phyloP scores from a whole-genome alignment of 1,284 basidiomycete species.

The Rhodotorula glutinis region DNA sequence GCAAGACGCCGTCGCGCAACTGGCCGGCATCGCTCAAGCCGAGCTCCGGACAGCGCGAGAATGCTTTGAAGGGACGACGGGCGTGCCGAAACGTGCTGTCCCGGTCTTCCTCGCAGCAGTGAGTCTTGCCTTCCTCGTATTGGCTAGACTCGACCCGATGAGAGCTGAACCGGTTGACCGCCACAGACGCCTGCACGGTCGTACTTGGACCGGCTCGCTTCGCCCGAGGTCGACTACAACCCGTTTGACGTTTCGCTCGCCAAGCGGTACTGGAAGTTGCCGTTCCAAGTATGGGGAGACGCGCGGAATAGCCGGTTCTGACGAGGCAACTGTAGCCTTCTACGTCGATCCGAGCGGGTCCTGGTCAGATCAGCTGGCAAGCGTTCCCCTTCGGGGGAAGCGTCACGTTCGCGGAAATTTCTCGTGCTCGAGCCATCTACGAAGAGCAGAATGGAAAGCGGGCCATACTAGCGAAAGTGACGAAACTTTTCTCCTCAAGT shows the following conservation, averaged over 20 bases:
- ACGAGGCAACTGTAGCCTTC: not conserved
- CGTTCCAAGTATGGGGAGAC: slow-evolving; percentile 75
- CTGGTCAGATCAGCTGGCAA: too few species aligned
- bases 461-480: too few species aligned
- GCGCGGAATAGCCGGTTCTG: slow-evolving; percentile 25
- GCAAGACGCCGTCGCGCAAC: slow-evolving; percentile 35
- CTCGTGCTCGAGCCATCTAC: too few species aligned
- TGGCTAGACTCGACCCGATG: too few species aligned
- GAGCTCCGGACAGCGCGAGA: slow-evolving; percentile 34
- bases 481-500: too few species aligned
- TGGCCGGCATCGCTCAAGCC: slow-evolving; percentile 39
- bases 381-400: too few species aligned
- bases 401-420: too few species aligned
- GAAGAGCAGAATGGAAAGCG: too few species aligned
- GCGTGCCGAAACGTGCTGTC: slow-evolving; percentile 25
- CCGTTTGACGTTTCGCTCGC: slow-evolving; percentile 70
- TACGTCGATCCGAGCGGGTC: not conserved
- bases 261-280: slow-evolving; percentile 75
- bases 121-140: not conserved
- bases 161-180: not conserved
- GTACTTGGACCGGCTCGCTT: slow-evolving; percentile 71
- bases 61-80: slow-evolving; percentile 35
- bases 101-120: slow-evolving; percentile 35
- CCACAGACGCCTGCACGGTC: slow-evolving; percentile 58
- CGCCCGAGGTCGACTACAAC: slow-evolving; percentile 65